Base-by-base conservation (phyloP, 352 stramenopile species). In the Stramenopiles sp. region DNA sequence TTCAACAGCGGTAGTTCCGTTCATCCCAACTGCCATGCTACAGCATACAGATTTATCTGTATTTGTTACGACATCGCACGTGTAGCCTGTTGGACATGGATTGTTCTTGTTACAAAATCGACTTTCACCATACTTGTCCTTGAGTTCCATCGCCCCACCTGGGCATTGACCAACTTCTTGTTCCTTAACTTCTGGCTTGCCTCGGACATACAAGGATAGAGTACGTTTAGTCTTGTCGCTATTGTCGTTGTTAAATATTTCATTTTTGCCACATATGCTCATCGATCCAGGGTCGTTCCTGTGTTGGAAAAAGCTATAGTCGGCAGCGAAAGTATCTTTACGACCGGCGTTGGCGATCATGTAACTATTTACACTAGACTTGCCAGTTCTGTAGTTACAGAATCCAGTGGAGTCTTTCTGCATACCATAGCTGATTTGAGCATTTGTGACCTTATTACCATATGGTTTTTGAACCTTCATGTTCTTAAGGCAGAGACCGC, bases 231-330 rank as follows among this genome's bases (percentile, higher is more conserved):
- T 27, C 27, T 71, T 71, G 27, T 71, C 55, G 55, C 27, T 27
- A 71, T 71, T 71, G 55, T 71, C 55, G 22, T 22, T 71, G 55
- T 71, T 71, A 71, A 71, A 71, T 25, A 71, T 71, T 71, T 71
- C 27, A 27, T 71, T 71, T 27, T 25, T 71, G 22, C 27, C 22
- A 27, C 55, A 71, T 71, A 27, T 71, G 55, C 55, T 71, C 22
- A 71, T 25, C 55, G 22, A 27, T 27, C 55, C 55, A 25, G 55
- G 55, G 55, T 27, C 27, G 55, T 71, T 71, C 55, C 55, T 71
- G 55, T 71, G 55, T 27, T 22, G 22, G 55, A 71, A 71, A 71
- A 71, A 71, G 55, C 55, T 71, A 27, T 25, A 71, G 55, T 71
- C 55, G 22, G 55, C 55, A 22, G 22, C 55, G 55, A 71, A 71